Percentiles rank a stretch among this genome's conserved stretches.
Evolutionary conservation across 495 filamentous ascomycete genomes (phyloP).

Genomic region (Oidiodendron maius): DNA sequence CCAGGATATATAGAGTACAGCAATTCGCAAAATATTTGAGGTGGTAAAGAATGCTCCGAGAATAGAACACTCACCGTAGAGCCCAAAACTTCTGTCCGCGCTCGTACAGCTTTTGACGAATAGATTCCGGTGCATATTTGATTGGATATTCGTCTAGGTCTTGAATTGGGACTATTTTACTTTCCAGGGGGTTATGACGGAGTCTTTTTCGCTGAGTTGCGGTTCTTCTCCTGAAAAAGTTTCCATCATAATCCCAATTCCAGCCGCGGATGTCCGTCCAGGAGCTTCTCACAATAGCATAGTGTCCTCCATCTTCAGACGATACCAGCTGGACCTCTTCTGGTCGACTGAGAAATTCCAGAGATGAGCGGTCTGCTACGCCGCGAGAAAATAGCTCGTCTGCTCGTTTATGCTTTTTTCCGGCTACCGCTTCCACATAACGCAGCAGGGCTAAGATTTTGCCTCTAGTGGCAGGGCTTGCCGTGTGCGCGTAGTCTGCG

Average conservation of each 20-base stretch:
- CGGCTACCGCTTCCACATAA: neutral
- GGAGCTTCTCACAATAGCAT: neutral
- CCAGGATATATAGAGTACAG: too few relatives aligned
- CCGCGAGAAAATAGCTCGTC: slow-evolving; percentile 3
- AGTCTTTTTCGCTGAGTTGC: neutral
- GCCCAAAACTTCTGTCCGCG: slow-evolving; percentile 13
- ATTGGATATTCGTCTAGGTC: slow-evolving; percentile 7
- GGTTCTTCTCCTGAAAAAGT: neutral
- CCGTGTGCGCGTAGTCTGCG: neutral
- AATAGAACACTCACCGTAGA: too few relatives aligned
- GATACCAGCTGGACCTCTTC: neutral
- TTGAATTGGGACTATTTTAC: slow-evolving; percentile 1
- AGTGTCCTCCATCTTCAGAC: neutral
- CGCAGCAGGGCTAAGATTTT: neutral
- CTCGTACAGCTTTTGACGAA: neutral
- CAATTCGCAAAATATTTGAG: too few relatives aligned
- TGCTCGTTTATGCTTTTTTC: neutral
- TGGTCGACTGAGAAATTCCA: neutral
- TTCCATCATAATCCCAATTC: slow-evolving; percentile 4
- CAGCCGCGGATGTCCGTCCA: neutral
- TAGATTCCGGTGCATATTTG: slow-evolving; percentile 1
- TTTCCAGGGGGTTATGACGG: neutral
- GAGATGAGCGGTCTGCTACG: neutral
- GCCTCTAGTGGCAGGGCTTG: neutral
- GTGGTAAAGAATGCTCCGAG: too few relatives aligned